Percentiles rank a stretch among this genome's conserved stretches.
phyloP scores from a whole-genome alignment of 108 stramenopile genomes.

The Pseudonitzschia pungens region DNA sequence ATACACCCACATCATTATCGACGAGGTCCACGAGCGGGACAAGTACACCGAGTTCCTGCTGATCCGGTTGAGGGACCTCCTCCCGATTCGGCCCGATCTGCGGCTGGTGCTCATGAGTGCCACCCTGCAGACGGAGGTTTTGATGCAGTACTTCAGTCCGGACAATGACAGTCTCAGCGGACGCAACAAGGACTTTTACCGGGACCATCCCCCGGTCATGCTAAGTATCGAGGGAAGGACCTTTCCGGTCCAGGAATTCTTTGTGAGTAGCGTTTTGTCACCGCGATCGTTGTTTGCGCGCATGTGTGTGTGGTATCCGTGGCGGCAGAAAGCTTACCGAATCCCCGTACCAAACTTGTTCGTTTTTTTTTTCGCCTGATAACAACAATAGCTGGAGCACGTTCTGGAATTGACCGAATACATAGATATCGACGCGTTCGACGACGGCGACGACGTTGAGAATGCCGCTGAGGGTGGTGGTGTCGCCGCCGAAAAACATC shows the following conservation, averaged over 20 bases:
- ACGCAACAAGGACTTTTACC: conserved; percentile 33
- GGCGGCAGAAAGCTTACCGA: too few relatives aligned
- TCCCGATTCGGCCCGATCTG: conserved; percentile 65
- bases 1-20: conserved; percentile 89
- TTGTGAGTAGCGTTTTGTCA: conserved; percentile 13
- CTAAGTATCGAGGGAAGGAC: conserved; percentile 82
- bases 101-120: conserved; percentile 79
- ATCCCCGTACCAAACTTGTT: background rate
- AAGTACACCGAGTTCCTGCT: conserved; percentile 90
- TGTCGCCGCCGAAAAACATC: background rate
- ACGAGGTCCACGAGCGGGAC: conserved; percentile 94
- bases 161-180: conserved; percentile 16
- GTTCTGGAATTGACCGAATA: conserved; percentile 63
- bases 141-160: conserved; percentile 61
- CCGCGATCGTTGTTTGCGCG: background rate
- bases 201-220: conserved; percentile 47
- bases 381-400: conserved; percentile 60
- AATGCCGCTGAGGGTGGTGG: background rate
- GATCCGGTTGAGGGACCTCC: conserved; percentile 81
- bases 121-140: conserved; percentile 59
- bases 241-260: conserved; percentile 78
- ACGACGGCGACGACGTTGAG: conserved; percentile 36
- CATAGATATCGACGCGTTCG: conserved; percentile 35
- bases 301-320: too few relatives aligned
- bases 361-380: background rate